Percentiles rank a stretch among this genome's conserved stretches.
These are phyloP conservation scores for Aspergillus melleus DNA, from an alignment of 2,329 filamentous ascomycete species.

Conservation along the genomic window DNA sequence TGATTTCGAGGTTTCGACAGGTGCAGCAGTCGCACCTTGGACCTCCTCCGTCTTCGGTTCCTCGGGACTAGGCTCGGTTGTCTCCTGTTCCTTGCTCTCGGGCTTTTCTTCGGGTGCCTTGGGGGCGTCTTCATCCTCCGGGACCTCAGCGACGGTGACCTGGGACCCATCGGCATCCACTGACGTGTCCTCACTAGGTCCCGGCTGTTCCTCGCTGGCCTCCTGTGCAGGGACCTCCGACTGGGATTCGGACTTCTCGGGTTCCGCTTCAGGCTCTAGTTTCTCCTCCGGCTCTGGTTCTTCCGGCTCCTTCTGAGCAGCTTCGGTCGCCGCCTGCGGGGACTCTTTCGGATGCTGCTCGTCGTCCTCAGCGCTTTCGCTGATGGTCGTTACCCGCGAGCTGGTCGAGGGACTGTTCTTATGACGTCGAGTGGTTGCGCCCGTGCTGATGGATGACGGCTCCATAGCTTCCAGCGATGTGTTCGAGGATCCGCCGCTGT, in stretches of 20 bases:
- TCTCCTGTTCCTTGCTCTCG: conserved; percentile 2
- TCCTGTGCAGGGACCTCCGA: conserved; percentile 10
- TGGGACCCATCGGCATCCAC: conserved; percentile 15
- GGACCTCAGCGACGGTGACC: conserved; percentile 21
- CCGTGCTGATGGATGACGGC: conserved; percentile 55
- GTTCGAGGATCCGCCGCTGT: conserved; percentile 23
- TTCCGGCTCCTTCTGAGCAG: conserved; percentile 6
- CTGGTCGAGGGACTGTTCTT: conserved; percentile 79
- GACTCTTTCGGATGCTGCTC: conserved; percentile 26
- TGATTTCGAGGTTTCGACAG: conserved; percentile 4
- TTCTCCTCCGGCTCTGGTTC: conserved; percentile 13
- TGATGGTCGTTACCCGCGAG: conserved; percentile 75
- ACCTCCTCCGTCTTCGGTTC: background rate
- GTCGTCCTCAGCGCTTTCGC: conserved; percentile 80
- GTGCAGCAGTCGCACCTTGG: background rate
- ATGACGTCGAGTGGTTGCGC: conserved; percentile 77
- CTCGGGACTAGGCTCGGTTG: background rate
- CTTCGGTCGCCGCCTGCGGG: conserved; percentile 10
- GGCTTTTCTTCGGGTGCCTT: conserved; percentile 10
- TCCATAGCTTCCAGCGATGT: conserved; percentile 27
- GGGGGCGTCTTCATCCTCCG: conserved; percentile 17
- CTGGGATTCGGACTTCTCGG: conserved; percentile 14
- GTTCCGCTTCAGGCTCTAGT: conserved; percentile 9
- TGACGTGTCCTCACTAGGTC: conserved; percentile 1
- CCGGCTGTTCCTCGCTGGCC: conserved; percentile 9